phyloP scores from a whole-genome alignment of 2,329 filamentous ascomycete species.

The Cadophora malorum region DNA sequence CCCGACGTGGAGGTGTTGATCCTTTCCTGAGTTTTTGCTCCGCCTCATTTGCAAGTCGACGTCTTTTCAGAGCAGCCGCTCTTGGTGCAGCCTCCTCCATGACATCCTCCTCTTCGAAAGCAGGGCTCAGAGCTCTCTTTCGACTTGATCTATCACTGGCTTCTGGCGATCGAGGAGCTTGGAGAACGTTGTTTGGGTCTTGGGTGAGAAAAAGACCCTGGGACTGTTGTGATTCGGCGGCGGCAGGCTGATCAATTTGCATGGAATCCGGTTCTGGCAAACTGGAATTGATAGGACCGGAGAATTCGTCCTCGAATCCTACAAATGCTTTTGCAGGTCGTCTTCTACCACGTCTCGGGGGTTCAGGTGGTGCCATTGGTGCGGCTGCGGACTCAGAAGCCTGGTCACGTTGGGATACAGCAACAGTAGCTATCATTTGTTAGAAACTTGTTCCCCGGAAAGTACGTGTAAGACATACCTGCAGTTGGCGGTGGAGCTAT shows the following conservation, averaged over 20 bases:
- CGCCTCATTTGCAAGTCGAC: slow-evolving; percentile 67
- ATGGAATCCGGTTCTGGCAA: slow-evolving; percentile 47
- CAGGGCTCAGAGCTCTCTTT: slow-evolving; percentile 55
- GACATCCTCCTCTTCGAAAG: slow-evolving; percentile 53
- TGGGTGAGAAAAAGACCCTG: slow-evolving; percentile 65
- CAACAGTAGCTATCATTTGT: slow-evolving; percentile 26
- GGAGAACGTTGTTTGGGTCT: slow-evolving; percentile 42
- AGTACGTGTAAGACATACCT: slow-evolving; percentile 33
- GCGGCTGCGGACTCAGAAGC: slow-evolving; percentile 9
- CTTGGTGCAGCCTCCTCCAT: slow-evolving; percentile 79
- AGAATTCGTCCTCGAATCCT: slow-evolving; percentile 66
- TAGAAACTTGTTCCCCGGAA: not conserved
- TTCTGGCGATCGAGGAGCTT: slow-evolving; percentile 30
- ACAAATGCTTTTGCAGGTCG: slow-evolving; percentile 66
- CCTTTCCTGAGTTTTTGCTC: slow-evolving; percentile 50
- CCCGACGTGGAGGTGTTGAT: slow-evolving; percentile 36
- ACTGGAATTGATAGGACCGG: slow-evolving; percentile 38
- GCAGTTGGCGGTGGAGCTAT: slow-evolving; percentile 40
- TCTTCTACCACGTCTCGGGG: slow-evolving; percentile 46
- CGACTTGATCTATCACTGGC: slow-evolving; percentile 28
- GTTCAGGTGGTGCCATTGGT: slow-evolving; percentile 32
- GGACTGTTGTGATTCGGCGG: slow-evolving; percentile 34
- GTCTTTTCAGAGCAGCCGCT: slow-evolving; percentile 79
- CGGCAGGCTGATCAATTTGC: slow-evolving; percentile 34
- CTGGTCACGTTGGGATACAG: slow-evolving; percentile 26